A percentile compares a stretch with the other conserved stretches of the same genome.
Evolutionary conservation across 768 basidiomycete species (phyloP).

Genomic region (Mrakia blollopis): DNA sequence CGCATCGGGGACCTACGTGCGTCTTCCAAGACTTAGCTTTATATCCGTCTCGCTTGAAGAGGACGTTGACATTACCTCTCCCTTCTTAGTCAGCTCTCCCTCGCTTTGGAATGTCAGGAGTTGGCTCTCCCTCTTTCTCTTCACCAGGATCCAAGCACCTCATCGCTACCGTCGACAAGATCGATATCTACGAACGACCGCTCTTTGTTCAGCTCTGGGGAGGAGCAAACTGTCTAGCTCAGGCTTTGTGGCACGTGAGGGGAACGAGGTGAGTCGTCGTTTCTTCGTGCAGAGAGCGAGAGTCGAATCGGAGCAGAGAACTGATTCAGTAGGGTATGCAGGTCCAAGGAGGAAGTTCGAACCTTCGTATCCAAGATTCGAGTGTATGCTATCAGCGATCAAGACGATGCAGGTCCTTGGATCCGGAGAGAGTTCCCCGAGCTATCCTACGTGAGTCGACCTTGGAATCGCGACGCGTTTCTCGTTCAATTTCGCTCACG

Average conservation of each 20-base stretch:
- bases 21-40: too few relatives aligned
- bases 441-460: background rate
- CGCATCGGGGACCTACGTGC: background rate
- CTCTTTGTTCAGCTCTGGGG: constrained; percentile 20
- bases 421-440: constrained; percentile 7
- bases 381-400: constrained; percentile 20
- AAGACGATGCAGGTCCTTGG: constrained; percentile 16
- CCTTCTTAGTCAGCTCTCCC: background rate
- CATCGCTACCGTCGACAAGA: background rate
- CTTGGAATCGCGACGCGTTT: background rate
- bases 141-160: background rate
- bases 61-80: too few relatives aligned
- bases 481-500: background rate
- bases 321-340: background rate
- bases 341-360: background rate
- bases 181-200: background rate
- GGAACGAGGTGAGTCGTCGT: background rate
- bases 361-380: background rate
- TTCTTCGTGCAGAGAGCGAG: background rate
- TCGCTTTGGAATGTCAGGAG: constrained; percentile 2
- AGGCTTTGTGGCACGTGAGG: constrained; percentile 4
- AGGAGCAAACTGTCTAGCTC: constrained; percentile 13
- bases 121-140: background rate
- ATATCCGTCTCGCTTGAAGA: too few relatives aligned
- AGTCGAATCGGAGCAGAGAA: background rate